Percentiles rank a stretch among this genome's conserved stretches.
Conservation (phyloP, 2,329 filamentous ascomycete species). For the Botrytis deweyae region DNA sequence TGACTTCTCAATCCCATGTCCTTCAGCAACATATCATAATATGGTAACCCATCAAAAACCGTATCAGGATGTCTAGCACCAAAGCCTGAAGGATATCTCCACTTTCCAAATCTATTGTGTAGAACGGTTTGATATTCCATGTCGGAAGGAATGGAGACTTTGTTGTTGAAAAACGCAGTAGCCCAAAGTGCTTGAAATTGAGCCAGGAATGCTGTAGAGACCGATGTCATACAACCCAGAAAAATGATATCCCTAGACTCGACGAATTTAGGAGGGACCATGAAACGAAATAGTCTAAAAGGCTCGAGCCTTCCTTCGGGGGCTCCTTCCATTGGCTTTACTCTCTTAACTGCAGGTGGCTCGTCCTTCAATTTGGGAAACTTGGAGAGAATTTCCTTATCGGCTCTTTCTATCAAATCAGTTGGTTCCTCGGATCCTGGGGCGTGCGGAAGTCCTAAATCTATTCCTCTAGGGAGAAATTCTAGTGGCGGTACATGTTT, state of each 20-base stretch:
- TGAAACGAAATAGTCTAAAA: slow-evolving; percentile 49
- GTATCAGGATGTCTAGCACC: slow-evolving; percentile 65
- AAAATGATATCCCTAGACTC: slow-evolving; percentile 47
- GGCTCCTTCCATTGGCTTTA: slow-evolving; percentile 43
- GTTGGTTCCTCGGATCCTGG: slow-evolving; percentile 37
- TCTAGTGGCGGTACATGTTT: slow-evolving; percentile 52
- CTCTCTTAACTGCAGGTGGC: slow-evolving; percentile 49
- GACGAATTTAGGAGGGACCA: slow-evolving; percentile 47
- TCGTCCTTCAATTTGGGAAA: slow-evolving; percentile 55
- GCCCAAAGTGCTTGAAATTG: slow-evolving; percentile 61
- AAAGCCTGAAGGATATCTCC: slow-evolving; percentile 66
- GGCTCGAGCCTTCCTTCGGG: slow-evolving; percentile 29
- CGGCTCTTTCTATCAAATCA: slow-evolving; percentile 46
- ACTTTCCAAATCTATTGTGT: slow-evolving; percentile 66
- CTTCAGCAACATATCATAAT: slow-evolving; percentile 64
- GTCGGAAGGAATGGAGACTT: slow-evolving; percentile 43
- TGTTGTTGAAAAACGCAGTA: slow-evolving; percentile 59
- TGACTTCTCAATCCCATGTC: slow-evolving; percentile 62
- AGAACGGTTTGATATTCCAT: slow-evolving; percentile 58
- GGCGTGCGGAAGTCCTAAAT: slow-evolving; percentile 51
- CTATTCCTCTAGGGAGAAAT: slow-evolving; percentile 50
- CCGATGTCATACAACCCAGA: slow-evolving; percentile 46
- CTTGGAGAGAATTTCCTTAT: slow-evolving; percentile 52
- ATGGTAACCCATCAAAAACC: slow-evolving; percentile 74
- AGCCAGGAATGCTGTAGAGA: slow-evolving; percentile 45